A percentile compares a stretch with the other conserved stretches of the same genome.
Evolutionary conservation across 2,329 filamentous ascomycete genomes (phyloP).

Genomic region (Phyllosticta paracitricarpa): DNA sequence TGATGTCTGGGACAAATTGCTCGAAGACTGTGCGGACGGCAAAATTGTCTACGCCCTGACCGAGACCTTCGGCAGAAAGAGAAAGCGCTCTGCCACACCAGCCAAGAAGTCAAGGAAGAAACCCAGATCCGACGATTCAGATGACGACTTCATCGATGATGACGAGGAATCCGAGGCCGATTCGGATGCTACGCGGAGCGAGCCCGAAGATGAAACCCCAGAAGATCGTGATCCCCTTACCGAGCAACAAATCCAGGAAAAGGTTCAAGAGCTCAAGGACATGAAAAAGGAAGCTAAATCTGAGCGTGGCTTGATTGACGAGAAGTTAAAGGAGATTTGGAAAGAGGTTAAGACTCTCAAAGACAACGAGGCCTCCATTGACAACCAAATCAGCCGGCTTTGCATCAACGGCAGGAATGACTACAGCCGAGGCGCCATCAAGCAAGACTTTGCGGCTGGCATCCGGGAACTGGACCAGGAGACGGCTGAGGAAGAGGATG

Average conservation of each 20-base stretch:
- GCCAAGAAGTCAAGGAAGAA: slow-evolving; percentile 13
- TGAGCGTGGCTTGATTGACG: slow-evolving; percentile 20
- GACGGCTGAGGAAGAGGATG: slow-evolving; percentile 42
- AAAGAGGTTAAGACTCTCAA: slow-evolving; percentile 21
- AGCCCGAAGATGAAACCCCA: slow-evolving; percentile 14
- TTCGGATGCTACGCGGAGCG: not conserved
- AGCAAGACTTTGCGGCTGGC: slow-evolving; percentile 49
- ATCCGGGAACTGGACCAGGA: slow-evolving; percentile 53
- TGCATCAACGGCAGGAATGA: slow-evolving; percentile 49
- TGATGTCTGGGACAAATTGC: slow-evolving; percentile 36
- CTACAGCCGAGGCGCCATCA: slow-evolving; percentile 46
- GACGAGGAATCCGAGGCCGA: slow-evolving; percentile 12
- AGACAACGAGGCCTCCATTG: slow-evolving; percentile 20
- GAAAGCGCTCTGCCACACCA: slow-evolving; percentile 24
- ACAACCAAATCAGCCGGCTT: slow-evolving; percentile 26
- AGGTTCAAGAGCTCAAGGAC: slow-evolving; percentile 34
- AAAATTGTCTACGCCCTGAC: slow-evolving; percentile 33
- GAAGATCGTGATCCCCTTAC: slow-evolving; percentile 29
- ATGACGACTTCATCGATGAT: slow-evolving; percentile 14
- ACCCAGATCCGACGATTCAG: slow-evolving; percentile 12
- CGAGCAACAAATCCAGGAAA: slow-evolving; percentile 28
- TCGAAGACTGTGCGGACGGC: slow-evolving; percentile 30
- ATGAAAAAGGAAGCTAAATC: slow-evolving; percentile 33
- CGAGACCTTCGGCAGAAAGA: slow-evolving; percentile 27
- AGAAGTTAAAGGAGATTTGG: slow-evolving; percentile 22